Conservation (phyloP, 2,329 filamentous ascomycete species). For the Fusarium metavorans region DNA sequence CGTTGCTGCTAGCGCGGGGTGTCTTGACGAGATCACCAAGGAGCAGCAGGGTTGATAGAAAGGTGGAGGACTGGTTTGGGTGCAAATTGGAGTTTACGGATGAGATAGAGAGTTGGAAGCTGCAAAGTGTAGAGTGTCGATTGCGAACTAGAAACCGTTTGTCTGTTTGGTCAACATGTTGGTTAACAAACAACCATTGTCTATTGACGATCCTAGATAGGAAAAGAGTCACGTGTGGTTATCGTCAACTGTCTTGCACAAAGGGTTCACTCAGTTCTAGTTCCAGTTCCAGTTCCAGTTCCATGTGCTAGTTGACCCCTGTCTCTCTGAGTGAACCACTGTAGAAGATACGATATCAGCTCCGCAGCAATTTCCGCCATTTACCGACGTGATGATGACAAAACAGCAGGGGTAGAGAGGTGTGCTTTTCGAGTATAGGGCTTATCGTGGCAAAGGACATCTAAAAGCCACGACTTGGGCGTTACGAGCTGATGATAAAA, state of each 20-base stretch:
- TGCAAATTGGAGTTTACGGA: background rate
- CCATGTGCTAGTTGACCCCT: background rate
- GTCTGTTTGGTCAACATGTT: background rate
- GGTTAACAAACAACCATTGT: background rate
- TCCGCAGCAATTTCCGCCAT: slow-evolving; percentile 27
- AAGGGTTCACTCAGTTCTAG: background rate
- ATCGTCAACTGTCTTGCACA: background rate
- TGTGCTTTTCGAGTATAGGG: background rate
- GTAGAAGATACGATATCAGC: background rate
- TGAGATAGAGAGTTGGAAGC: background rate
- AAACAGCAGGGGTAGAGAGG: background rate
- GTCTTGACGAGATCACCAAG: slow-evolving; percentile 61
- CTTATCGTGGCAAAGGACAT: background rate
- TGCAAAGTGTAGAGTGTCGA: background rate
- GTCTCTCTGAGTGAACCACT: background rate
- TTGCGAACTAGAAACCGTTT: background rate
- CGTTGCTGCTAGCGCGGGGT: slow-evolving; percentile 68
- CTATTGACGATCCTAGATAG: background rate
- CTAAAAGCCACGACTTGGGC: background rate
- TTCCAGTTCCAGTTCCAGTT: background rate
- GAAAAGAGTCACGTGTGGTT: slow-evolving; percentile 1
- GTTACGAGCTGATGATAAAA: background rate
- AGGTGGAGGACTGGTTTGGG: background rate
- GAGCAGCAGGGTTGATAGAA: background rate
- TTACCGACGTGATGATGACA: background rate